Conservation (phyloP, 2,329 filamentous ascomycete species). For the Fusarium sp. region DNA sequence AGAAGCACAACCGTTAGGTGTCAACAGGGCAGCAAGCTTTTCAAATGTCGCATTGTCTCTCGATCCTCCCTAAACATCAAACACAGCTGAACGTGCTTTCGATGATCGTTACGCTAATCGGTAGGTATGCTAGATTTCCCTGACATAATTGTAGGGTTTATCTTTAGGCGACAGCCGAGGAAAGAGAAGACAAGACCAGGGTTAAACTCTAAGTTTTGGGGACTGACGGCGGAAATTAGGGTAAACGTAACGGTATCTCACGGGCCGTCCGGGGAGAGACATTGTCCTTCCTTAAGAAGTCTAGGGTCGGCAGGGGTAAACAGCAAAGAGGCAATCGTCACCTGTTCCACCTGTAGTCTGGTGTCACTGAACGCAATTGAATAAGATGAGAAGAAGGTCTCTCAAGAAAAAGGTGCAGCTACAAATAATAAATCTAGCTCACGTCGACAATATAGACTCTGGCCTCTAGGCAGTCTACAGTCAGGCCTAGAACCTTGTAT, state of each 20-base stretch:
- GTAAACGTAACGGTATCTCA: neutral
- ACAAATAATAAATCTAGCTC: too few relatives aligned
- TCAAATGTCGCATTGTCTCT: neutral
- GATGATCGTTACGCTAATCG: neutral
- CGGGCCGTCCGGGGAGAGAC: neutral
- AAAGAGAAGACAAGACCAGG: neutral
- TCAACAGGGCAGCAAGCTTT: neutral
- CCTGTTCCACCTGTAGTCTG: too few relatives aligned
- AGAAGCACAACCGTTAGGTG: neutral
- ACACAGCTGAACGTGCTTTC: neutral
- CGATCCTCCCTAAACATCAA: neutral
- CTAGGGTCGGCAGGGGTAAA: neutral
- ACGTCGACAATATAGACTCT: too few relatives aligned
- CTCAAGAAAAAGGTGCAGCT: too few relatives aligned
- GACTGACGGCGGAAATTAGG: neutral
- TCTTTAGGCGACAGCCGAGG: neutral
- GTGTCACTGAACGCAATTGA: too few relatives aligned
- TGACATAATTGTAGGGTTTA: neutral
- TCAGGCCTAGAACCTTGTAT: too few relatives aligned
- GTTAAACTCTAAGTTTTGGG: neutral
- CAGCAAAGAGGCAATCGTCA: too few relatives aligned
- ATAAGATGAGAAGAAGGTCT: too few relatives aligned
- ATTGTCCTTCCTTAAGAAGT: neutral
- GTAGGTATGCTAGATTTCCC: neutral
- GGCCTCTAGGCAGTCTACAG: too few relatives aligned